These are phyloP conservation scores for Saraca asoca DNA, from an alignment of 331 rosid genomes.

Conservation along the genomic window DNA sequence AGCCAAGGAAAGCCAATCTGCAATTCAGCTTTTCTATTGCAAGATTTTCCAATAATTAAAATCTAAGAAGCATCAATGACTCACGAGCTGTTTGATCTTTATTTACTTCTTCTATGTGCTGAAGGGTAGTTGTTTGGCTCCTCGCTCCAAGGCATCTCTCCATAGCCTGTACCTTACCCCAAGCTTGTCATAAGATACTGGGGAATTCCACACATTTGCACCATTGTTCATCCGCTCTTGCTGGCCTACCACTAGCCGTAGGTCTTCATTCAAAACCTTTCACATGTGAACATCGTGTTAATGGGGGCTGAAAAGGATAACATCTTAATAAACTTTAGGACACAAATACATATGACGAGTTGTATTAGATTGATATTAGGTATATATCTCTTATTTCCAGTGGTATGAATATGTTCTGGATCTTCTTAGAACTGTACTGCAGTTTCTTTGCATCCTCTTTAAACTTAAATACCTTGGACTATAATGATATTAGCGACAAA, in stretches of 20 bases:
- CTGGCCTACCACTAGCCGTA: constrained; percentile 82
- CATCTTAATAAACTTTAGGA: no score
- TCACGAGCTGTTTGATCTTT: constrained; percentile 20
- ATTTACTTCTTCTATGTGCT: constrained; percentile 26
- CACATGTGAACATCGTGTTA: background rate
- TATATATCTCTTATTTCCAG: background rate
- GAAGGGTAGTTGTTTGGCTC: constrained; percentile 69
- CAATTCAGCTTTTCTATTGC: background rate
- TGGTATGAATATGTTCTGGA: background rate
- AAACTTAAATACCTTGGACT: background rate
- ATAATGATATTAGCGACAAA: background rate
- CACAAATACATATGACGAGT: no score
- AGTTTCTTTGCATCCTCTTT: background rate
- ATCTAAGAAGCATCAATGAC: constrained; percentile 31
- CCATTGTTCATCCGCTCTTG: constrained; percentile 90
- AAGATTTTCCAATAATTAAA: constrained; percentile 24
- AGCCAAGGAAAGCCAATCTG: constrained; percentile 33
- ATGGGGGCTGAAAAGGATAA: no score
- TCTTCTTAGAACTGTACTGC: background rate
- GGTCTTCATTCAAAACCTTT: constrained; percentile 88
- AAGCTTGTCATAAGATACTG: constrained; percentile 86
- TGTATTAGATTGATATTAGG: background rate
- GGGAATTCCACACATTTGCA: constrained; percentile 82
- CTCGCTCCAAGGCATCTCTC: constrained; percentile 83
- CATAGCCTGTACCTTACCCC: constrained; percentile 87